Base-by-base conservation (phyloP, 2,329 filamentous ascomycete genomes). In the Macrophomina phaseolina region DNA sequence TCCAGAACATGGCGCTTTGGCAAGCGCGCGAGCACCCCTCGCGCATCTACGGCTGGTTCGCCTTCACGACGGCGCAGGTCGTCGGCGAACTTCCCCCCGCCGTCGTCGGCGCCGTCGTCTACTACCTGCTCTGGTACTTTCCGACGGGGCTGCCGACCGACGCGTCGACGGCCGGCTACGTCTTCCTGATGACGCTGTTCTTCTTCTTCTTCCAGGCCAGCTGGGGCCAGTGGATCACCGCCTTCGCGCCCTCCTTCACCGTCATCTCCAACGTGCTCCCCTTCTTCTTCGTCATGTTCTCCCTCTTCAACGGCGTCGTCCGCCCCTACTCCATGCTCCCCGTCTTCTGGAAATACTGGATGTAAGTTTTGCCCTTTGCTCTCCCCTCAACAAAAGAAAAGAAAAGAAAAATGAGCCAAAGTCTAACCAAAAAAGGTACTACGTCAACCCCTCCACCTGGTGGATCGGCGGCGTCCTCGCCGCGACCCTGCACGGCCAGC, bases 161-260 rank as follows among this genome's bases (percentile, higher is more conserved):
- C 68, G 85, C 86, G 40, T 83, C 84, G 1, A 86, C 86, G 0
- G 86, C 90, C 0, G 92, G 91, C 12, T 94, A 94, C 75, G 86
- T 90, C 16, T 94, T 91, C 80, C 79, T 94, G 32, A 93, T 95
- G 90, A 87, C 86, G 0, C 80, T 94, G 73, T 83, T 94, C 0
- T 93, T 93, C 80, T 92, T 89, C 81, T 77, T 94, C 7, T 94
- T 93, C 83, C 86, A 89, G 76, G 86, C 85, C 38, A 88, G 84
- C 70, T 94, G 89, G 91, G 92, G 90, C 23, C 91, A 93, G 75
- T 94, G 91, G 91, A 92, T 95, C 71, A 91, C 89, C 69, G 91
- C 92, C 0, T 93, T 93, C 77, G 90, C 91, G 0, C 91, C 91
- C 0, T 89, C 84, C 48, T 93, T 93, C 79, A 92, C 90, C 0